Percentiles rank a stretch among this genome's conserved stretches.
These are phyloP conservation scores for Barbarea vulgaris DNA, from an alignment of 345 rosid genomes.

Conservation along the genomic window DNA sequence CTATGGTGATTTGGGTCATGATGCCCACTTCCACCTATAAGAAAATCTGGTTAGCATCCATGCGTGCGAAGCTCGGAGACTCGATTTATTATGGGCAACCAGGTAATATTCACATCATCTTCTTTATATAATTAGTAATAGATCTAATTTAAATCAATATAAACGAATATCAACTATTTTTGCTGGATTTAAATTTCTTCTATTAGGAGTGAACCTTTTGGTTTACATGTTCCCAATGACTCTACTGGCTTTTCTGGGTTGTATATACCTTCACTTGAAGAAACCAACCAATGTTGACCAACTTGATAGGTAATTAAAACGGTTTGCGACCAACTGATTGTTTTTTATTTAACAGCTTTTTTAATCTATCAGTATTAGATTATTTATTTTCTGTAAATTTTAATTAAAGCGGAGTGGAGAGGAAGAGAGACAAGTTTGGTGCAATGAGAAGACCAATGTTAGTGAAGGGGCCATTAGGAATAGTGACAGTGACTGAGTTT, in stretches of 20 bases:
- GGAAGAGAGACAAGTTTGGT: slow-evolving; percentile 15
- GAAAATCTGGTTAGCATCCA: slow-evolving; percentile 40
- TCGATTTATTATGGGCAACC: slow-evolving; percentile 54
- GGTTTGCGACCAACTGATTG: neutral
- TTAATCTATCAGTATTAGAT: neutral
- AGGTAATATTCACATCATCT: slow-evolving; percentile 42
- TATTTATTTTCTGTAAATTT: neutral
- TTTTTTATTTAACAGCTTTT: neutral
- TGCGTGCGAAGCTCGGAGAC: slow-evolving; percentile 35
- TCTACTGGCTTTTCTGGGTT: slow-evolving; percentile 53
- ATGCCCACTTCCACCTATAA: slow-evolving; percentile 54
- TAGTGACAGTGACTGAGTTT: slow-evolving; percentile 60
- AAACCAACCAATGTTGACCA: neutral
- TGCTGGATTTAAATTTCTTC: neutral
- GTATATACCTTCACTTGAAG: slow-evolving; percentile 51
- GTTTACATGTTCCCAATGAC: slow-evolving; percentile 58
- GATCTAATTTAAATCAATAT: neutral
- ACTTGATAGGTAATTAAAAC: slow-evolving; percentile 5
- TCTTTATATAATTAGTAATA: neutral
- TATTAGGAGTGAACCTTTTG: slow-evolving; percentile 49
- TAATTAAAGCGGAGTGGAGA: slow-evolving; percentile 6
- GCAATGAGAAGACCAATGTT: slow-evolving; percentile 53
- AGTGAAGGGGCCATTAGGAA: slow-evolving; percentile 73
- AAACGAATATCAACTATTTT: neutral
- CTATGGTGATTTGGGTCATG: slow-evolving; percentile 62